phyloP scores from a whole-genome alignment of 768 basidiomycete species.

The Gymnopilus dilepis region DNA sequence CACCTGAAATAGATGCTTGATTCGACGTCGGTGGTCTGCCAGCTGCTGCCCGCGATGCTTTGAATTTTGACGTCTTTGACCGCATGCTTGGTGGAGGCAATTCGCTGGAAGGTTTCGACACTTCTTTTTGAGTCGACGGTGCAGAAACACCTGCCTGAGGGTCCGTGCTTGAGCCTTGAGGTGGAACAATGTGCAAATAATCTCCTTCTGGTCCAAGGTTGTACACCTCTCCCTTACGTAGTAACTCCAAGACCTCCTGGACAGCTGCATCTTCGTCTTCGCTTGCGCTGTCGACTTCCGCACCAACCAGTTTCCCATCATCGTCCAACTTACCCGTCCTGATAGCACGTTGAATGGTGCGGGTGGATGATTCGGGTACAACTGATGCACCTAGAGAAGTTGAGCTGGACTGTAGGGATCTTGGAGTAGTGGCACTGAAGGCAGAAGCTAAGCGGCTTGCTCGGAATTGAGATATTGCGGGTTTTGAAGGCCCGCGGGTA shows the following conservation, averaged over 20 bases:
- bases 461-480: constrained; percentile 69
- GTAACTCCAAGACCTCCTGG: constrained; percentile 56
- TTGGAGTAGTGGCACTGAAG: constrained; percentile 45
- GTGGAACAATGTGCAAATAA: constrained; percentile 33
- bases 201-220: constrained; percentile 57
- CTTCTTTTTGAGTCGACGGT: constrained; percentile 12
- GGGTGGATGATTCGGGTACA: constrained; percentile 49
- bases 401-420: constrained; percentile 24
- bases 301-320: constrained; percentile 53
- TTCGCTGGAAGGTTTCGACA: constrained; percentile 17
- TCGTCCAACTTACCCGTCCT: constrained; percentile 61
- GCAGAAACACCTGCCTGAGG: background rate
- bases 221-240: constrained; percentile 55
- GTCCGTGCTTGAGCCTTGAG: background rate
- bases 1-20: constrained; percentile 13
- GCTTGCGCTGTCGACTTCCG: constrained; percentile 58
- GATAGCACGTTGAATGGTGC: constrained; percentile 56
- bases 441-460: constrained; percentile 56
- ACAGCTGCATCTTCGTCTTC: constrained; percentile 56
- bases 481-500: constrained; percentile 39
- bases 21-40: constrained; percentile 29
- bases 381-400: constrained; percentile 48
- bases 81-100: constrained; percentile 37
- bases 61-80: constrained; percentile 55
- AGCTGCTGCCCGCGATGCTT: constrained; percentile 42